Base-by-base conservation (phyloP, 768 basidiomycete species). In the Suillus subaureus region DNA sequence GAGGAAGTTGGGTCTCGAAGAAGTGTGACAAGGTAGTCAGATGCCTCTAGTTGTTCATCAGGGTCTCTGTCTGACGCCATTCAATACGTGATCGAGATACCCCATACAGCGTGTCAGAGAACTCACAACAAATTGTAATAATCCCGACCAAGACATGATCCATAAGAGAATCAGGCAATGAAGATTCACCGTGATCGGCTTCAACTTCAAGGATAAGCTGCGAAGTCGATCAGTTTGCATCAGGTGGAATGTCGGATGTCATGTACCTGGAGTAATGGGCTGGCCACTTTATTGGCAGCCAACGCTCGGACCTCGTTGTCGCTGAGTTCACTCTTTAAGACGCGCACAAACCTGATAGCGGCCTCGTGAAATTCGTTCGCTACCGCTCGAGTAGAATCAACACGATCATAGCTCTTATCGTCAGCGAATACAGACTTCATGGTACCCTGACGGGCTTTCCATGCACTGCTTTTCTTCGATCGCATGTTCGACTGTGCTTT, bases 1-100 rank as follows among this genome's bases (percentile, higher is more conserved):
- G 96, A 97, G 0, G 96, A 91, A 3, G 93, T 94, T 2, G 89
- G 86, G 71, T 96, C 94, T 58, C 93, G 86, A 21, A 97, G 83
- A 15, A 97, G 84, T 1, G 92, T 92, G 12, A 85, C 85, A 61
- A 97, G 79, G 75, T 90, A 98, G 73, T 95, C 92, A 0, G 91
- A 90, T 13, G 85, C 79, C 66, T 89, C 85, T 7, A 83, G 74
- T 2, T 72, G 70, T 16, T 69, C 67, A 4, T 71, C 65, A 2
- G 81, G 66, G 63, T 83, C 73, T 4, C 81, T 71, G 39, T 78
- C 87, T 88, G 64, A 39, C 26, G 42, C 39, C n/a, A 35, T 11
- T 61, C 58, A 61, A 66, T 33, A 40, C 45, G 8, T 60, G 65
- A 58, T 35, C 65, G 54, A n/a, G 9, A 57, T 42, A 57, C 57